phyloP scores from a whole-genome alignment of 108 stramenopile species.

The Nitzschia sp. region DNA sequence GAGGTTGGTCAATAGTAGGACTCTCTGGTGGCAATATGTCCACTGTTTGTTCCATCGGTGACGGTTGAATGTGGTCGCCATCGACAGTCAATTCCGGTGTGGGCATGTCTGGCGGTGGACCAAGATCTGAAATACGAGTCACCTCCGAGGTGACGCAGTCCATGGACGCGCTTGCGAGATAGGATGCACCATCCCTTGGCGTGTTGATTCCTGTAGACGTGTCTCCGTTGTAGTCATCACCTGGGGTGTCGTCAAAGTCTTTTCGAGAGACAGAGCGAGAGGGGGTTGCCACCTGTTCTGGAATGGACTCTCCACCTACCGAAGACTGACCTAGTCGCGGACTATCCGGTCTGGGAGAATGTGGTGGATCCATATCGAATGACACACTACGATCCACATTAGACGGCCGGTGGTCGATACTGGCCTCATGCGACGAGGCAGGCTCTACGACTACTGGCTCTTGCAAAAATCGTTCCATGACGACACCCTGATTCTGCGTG shows the following conservation, averaged over 20 bases:
- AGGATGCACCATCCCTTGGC: neutral
- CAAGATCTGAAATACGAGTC: neutral
- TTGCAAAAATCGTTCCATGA: conserved; percentile 62
- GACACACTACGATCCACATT: conserved; percentile 15
- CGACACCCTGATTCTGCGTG: conserved; percentile 27
- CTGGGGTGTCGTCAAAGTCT: neutral
- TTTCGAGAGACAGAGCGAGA: neutral
- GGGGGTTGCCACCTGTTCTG: neutral
- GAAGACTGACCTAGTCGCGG: neutral
- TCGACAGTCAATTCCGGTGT: neutral
- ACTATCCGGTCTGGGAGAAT: neutral
- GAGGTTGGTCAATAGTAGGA: conserved; percentile 33
- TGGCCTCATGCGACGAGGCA: neutral
- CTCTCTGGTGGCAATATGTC: conserved; percentile 3
- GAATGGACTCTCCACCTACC: neutral
- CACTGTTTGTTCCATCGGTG: neutral
- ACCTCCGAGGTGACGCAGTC: conserved; percentile 12
- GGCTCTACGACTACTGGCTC: conserved; percentile 19
- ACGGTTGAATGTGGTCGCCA: neutral
- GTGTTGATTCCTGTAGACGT: neutral
- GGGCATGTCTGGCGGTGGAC: neutral
- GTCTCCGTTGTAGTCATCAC: neutral
- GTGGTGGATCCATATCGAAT: conserved; percentile 1
- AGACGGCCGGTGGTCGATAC: neutral
- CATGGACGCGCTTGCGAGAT: conserved; percentile 15